A percentile compares a stretch with the other conserved stretches of the same genome.
These are phyloP conservation scores for Hansenula lynferdii DNA, from an alignment of 1,139 yeast species.

Conservation along the genomic window DNA sequence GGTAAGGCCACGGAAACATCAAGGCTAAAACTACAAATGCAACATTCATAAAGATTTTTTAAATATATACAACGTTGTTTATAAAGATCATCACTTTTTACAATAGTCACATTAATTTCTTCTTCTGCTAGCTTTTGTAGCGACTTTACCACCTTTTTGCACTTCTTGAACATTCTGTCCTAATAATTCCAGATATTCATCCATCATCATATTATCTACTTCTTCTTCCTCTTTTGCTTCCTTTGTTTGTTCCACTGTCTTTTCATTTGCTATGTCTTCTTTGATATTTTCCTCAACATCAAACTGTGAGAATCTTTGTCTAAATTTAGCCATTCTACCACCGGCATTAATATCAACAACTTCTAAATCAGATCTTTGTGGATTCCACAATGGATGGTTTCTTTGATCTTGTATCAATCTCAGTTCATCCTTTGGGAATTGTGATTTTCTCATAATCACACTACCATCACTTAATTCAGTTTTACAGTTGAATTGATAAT, in stretches of 20 bases:
- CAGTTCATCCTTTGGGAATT: constrained; percentile 82
- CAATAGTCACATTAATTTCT: not conserved
- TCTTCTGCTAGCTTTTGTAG: constrained; percentile 44
- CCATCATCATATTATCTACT: constrained; percentile 34
- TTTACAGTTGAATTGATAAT: constrained; percentile 79
- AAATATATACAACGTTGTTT: not conserved
- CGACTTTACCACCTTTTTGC: constrained; percentile 56
- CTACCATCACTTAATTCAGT: constrained; percentile 94
- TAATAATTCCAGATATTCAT: constrained; percentile 56
- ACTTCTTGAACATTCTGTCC: constrained; percentile 61
- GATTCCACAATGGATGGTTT: constrained; percentile 84
- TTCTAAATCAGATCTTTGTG: constrained; percentile 71
- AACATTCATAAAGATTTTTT: too few species aligned
- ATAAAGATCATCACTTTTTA: not conserved
- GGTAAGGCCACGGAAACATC: too few species aligned
- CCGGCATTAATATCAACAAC: constrained; percentile 77
- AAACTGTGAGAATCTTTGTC: constrained; percentile 64
- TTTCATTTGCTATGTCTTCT: constrained; percentile 1
- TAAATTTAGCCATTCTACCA: constrained; percentile 83
- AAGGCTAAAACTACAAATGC: too few species aligned
- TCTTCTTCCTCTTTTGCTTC: constrained; percentile 18
- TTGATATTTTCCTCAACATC: constrained; percentile 25
- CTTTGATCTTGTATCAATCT: constrained; percentile 87
- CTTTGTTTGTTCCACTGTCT: constrained; percentile 14
- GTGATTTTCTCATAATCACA: constrained; percentile 76